Base-by-base conservation (phyloP, 2,329 filamentous ascomycete species). In the Mycocentrospora acerina region DNA sequence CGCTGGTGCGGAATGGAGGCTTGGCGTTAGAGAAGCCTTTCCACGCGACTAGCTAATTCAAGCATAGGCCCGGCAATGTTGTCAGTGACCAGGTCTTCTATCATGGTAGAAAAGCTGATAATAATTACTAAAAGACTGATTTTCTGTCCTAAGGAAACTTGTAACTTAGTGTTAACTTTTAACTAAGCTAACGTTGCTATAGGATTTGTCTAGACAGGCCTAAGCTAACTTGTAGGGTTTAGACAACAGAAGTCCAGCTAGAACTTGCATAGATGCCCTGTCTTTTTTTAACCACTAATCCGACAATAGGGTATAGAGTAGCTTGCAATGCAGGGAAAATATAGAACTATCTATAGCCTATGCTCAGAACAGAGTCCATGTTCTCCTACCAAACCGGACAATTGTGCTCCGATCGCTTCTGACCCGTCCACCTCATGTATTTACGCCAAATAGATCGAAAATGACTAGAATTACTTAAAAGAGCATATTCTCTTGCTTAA, bases 171-270 rank as follows among this genome's bases (percentile, higher is more conserved):
- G n/a, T 29, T 32, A 26, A 31, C 33, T 14, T 34, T 13, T 29
- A n/a, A 9, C 16, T 17, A 9, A 17, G 9, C 17, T n/a, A n/a
- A 18, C 25, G 29, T 11, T 11, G 14, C n/a, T 17, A 17, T 33
- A 18, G 8, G 32, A 29, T n/a, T n/a, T n/a, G n/a, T n/a, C n/a
- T n/a, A n/a, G n/a, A 18, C 24, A 31, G 24, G 28, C 25, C 12
- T 17, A 24, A 5, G 24, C 29, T n/a, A 28, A 37, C n/a, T 37
- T 38, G 42, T 47, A 42, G 40, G 44, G 37, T n/a, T 49, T 52
- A 52, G 54, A 29, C 41, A 36, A 49, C 46, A 47, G 48, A 36
- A 38, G 40, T 51, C 52, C 54, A 50, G 35, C n/a, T n/a, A n/a
- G n/a, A 26, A 24, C 15, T 30, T 30, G 32, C 22, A 29, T 44